These are phyloP conservation scores for Fusarium camptoceras DNA, from an alignment of 2,329 filamentous ascomycete species.

Conservation along the genomic window DNA sequence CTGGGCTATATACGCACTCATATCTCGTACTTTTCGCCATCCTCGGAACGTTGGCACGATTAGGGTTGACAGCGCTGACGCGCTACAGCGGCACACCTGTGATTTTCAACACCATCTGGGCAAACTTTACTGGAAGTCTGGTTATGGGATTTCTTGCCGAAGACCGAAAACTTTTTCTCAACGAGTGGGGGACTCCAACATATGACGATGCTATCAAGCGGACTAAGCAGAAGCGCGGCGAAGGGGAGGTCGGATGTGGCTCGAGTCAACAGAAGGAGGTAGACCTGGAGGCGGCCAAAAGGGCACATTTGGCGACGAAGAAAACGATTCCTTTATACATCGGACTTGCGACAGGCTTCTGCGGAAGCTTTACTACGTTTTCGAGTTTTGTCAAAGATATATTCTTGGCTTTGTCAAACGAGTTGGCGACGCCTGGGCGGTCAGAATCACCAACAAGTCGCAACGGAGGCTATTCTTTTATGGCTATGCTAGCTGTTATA, in stretches of 20 bases:
- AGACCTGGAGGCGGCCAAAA: slow-evolving; percentile 61
- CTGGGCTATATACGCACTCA: slow-evolving; percentile 77
- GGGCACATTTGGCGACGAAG: slow-evolving; percentile 73
- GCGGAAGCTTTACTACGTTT: slow-evolving; percentile 90
- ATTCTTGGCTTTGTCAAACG: slow-evolving; percentile 83
- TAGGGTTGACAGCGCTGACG: slow-evolving; percentile 84
- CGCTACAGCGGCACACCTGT: slow-evolving; percentile 82
- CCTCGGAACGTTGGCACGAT: slow-evolving; percentile 82
- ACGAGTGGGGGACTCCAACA: slow-evolving; percentile 68
- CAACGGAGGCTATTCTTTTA: slow-evolving; percentile 82
- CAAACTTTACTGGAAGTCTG: slow-evolving; percentile 84
- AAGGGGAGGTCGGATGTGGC: slow-evolving; percentile 53
- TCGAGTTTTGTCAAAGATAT: slow-evolving; percentile 85
- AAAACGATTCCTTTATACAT: slow-evolving; percentile 92
- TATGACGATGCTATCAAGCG: slow-evolving; percentile 53
- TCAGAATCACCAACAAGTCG: slow-evolving; percentile 58
- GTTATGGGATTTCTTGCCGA: slow-evolving; percentile 88
- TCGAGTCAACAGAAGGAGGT: slow-evolving; percentile 33
- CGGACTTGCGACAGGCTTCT: slow-evolving; percentile 87
- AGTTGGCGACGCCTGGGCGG: slow-evolving; percentile 61
- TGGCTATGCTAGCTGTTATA: slow-evolving; percentile 82
- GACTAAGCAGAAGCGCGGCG: slow-evolving; percentile 47
- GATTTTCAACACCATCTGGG: slow-evolving; percentile 82
- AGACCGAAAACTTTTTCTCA: slow-evolving; percentile 78
- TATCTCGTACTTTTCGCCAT: slow-evolving; percentile 89